Base-by-base conservation (phyloP, 345 rosid genomes). In the Moricandia moricandioides region DNA sequence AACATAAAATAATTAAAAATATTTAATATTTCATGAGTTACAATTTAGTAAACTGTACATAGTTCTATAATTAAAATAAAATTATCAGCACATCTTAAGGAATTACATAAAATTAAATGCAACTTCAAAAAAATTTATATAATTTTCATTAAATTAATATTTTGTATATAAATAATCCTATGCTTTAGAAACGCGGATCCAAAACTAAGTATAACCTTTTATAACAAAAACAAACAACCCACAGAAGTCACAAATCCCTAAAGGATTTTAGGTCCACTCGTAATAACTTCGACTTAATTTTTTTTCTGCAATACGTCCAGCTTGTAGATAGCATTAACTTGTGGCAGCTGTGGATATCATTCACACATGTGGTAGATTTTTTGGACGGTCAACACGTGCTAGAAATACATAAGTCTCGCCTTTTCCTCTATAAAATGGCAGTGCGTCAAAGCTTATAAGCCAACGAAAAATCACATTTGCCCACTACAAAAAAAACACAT, bases 331-430 rank as follows among this genome's bases (percentile, higher is more conserved):
- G 60, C 65, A 58, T 58, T 40, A 58, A 27, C 59, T 57, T 16
- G 16, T 21, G 39, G 29, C 30, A 8, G 21, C 8, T 59, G n/a
- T 16, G n/a, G 4, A 12, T 34, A 5, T 2, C 16, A 16, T 68
- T 68, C 69, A 37, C 54, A 75, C 74, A 56, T 61, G 47, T 37
- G 33, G 18, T 6, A 31, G 40, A 6, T 58, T 17, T 62, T 39
- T 35, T 7, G 21, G 24, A 16, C 69, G 27, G 37, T 17, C 30
- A 12, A 12, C 62, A 67, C 62, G 64, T 54, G 64, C 64, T 11
- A 62, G 17, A 35, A 16, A 2, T 35, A 27, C 18, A 52, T 8
- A 59, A 43, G 3, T 26, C 21, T 35, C 16, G 6, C 61, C 24
- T 16, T 17, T 31, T 12, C 21, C 55, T 37, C 51, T 65, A 66